Conservation (phyloP, 768 basidiomycete species). For the Macrocybe gigantea region DNA sequence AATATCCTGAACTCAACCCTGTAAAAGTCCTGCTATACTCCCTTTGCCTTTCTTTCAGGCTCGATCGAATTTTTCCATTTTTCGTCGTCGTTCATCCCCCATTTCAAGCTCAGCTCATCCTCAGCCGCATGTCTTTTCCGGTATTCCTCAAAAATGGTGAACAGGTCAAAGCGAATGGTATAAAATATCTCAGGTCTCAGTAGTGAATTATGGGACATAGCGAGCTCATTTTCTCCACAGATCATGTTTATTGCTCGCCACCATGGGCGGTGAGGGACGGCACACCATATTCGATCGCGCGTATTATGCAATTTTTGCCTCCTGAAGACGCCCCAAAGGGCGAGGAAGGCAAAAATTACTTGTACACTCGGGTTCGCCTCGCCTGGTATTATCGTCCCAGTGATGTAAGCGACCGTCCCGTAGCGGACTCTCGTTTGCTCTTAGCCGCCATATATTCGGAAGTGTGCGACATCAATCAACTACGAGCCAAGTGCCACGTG, state of each 20-base stretch:
- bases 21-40: background rate
- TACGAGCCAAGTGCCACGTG: slow-evolving; percentile 91
- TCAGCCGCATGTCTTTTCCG: slow-evolving; percentile 36
- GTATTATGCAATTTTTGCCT: slow-evolving; percentile 95
- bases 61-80: slow-evolving; percentile 12
- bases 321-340: slow-evolving; percentile 68
- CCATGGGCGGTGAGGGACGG: slow-evolving; percentile 90
- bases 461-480: slow-evolving; percentile 89
- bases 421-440: slow-evolving; percentile 86
- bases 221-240: slow-evolving; percentile 46
- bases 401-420: slow-evolving; percentile 90
- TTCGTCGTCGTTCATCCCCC: slow-evolving; percentile 1
- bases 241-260: slow-evolving; percentile 96
- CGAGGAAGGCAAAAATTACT: slow-evolving; percentile 59
- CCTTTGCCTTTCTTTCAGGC: slow-evolving; percentile 25
- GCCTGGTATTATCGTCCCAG: slow-evolving; percentile 97
- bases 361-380: slow-evolving; percentile 79
- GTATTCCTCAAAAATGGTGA: slow-evolving; percentile 78
- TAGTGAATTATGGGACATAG: slow-evolving; percentile 2
- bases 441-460: slow-evolving; percentile 96
- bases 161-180: slow-evolving; percentile 84
- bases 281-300: slow-evolving; percentile 91
- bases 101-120: slow-evolving; percentile 25
- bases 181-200: slow-evolving; percentile 19
- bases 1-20: slow-evolving; percentile 12